Evolutionary conservation across 176 grass and related monocot species (phyloP).

Genomic region (Oryza glumipatula): DNA sequence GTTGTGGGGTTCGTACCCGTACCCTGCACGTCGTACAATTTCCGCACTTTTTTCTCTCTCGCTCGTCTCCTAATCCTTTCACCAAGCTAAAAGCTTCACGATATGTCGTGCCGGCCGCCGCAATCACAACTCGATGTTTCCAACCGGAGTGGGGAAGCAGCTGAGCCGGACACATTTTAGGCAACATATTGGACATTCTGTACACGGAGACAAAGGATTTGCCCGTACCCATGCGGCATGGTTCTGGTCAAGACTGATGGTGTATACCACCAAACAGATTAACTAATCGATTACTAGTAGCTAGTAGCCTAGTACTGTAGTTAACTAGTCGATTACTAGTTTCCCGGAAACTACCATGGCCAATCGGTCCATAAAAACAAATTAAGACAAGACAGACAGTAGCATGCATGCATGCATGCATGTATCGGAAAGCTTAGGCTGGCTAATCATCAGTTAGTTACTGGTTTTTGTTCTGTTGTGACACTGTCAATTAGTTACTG

Average conservation of each 20-base stretch:
- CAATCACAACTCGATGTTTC: no score
- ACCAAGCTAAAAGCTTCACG: no score
- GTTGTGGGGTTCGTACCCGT: no score
- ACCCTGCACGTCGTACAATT: no score
- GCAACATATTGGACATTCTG: constrained; percentile 28
- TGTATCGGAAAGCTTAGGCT: neutral
- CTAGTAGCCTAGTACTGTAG: neutral
- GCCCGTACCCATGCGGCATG: constrained; percentile 42
- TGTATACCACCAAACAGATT: neutral
- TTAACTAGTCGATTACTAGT: neutral
- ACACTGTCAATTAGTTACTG: neutral
- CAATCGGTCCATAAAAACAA: neutral
- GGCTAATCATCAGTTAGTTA: neutral
- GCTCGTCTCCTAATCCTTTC: no score
- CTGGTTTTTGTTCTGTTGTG: neutral
- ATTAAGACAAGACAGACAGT: neutral
- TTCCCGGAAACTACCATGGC: neutral
- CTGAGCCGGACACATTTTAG: constrained; percentile 15
- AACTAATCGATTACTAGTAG: neutral
- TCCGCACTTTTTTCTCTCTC: no score
- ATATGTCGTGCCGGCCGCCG: no score
- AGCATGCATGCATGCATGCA: neutral
- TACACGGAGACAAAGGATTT: constrained; percentile 6
- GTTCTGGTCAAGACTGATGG: constrained; percentile 13
- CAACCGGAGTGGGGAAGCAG: no score